These are phyloP conservation scores for Acanthamoeba sp. DNA, from an alignment of 208 protist genomes.

Conservation along the genomic window DNA sequence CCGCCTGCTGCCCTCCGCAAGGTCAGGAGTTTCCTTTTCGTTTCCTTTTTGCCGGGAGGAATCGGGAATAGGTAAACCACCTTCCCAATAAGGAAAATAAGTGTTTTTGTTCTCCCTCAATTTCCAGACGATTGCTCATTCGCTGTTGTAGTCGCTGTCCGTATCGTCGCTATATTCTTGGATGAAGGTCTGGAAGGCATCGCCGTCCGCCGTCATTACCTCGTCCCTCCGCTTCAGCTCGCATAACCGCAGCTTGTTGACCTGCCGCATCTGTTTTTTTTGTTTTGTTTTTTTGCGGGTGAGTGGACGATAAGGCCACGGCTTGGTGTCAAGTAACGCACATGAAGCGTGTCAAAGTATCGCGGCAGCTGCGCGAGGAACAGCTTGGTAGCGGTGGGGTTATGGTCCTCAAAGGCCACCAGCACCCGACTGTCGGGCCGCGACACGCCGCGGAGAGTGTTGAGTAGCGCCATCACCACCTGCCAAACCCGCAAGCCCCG, in stretches of 20 bases:
- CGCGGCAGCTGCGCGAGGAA: slow-evolving; percentile 11
- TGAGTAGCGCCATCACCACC: slow-evolving; percentile 42
- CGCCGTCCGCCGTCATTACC: background rate
- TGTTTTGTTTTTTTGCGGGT: background rate
- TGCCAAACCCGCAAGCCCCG: background rate
- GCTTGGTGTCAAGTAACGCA: background rate
- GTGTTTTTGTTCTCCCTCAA: no score
- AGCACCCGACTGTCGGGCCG: background rate
- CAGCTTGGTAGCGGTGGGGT: slow-evolving; percentile 16
- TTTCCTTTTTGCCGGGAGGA: no score
- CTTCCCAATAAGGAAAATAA: no score
- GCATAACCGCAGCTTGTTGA: slow-evolving; percentile 6
- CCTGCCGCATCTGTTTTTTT: background rate
- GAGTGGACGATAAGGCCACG: background rate
- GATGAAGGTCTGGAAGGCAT: background rate
- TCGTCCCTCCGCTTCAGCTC: slow-evolving; percentile 19
- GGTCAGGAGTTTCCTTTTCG: no score
- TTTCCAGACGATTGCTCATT: background rate
- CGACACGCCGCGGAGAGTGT: slow-evolving; percentile 21
- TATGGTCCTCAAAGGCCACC: slow-evolving; percentile 54
- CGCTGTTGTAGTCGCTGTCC: slow-evolving; percentile 57
- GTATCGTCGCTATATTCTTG: slow-evolving; percentile 65
- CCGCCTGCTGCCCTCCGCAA: no score
- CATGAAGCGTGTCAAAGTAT: background rate
- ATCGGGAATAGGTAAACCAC: no score